A percentile compares a stretch with the other conserved stretches of the same genome.
Evolutionary conservation across 2,329 filamentous ascomycete genomes (phyloP).

Genomic region (Emergomyces orientalis): DNA sequence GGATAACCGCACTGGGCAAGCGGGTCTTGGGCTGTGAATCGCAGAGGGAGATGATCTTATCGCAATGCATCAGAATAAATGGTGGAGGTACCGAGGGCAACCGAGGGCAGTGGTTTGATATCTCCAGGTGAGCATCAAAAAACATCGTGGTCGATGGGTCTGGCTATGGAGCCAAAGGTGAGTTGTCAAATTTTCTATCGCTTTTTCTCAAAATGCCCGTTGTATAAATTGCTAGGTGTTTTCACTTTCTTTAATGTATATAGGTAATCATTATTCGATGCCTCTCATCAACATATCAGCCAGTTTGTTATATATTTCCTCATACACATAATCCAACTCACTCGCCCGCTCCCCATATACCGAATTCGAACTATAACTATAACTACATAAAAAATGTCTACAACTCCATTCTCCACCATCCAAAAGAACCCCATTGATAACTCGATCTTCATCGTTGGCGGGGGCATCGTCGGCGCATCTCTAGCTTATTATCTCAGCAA

Average conservation of each 20-base stretch:
- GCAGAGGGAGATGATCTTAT: background rate
- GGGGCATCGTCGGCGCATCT: constrained; percentile 29
- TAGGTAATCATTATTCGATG: background rate
- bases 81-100: background rate
- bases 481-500: constrained; percentile 26
- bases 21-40: background rate
- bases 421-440: background rate
- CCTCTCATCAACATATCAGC: background rate
- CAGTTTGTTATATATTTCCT: background rate
- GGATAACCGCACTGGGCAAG: background rate
- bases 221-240: background rate
- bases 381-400: background rate
- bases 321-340: too few relatives aligned
- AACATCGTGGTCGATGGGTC: background rate
- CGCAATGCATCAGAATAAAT: background rate
- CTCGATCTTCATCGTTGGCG: constrained; percentile 22
- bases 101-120: background rate
- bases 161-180: background rate
- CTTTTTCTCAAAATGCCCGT: background rate
- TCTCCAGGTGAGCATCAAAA: background rate
- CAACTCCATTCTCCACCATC: constrained; percentile 1
- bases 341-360: too few relatives aligned
- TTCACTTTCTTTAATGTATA: background rate
- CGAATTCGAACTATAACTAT: too few relatives aligned
- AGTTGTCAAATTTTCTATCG: background rate